Conservation (phyloP, 441 rosid genomes). For the Brassica balearica region DNA sequence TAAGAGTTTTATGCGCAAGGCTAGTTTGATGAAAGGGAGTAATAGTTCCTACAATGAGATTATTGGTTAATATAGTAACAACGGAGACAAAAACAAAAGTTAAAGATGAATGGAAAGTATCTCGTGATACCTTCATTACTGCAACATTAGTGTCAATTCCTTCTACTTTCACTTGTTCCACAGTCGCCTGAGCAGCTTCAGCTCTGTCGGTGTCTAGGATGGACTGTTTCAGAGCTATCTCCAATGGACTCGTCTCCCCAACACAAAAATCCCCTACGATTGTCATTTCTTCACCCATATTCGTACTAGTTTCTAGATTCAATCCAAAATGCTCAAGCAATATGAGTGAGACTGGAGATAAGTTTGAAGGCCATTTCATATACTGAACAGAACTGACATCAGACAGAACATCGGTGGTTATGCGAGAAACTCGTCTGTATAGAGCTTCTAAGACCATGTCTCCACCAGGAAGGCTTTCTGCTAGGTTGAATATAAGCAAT, state of each 20-base stretch:
- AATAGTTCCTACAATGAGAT: constrained; percentile 66
- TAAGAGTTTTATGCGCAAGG: constrained; percentile 50
- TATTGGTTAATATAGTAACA: constrained; percentile 10
- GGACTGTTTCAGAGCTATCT: constrained; percentile 75
- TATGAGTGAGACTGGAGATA: constrained; percentile 68
- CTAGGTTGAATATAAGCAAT: constrained; percentile 80
- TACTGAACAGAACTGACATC: constrained; percentile 47
- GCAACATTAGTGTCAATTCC: constrained; percentile 90
- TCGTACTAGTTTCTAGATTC: constrained; percentile 51
- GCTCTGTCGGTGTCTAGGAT: constrained; percentile 71
- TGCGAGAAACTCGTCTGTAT: constrained; percentile 60
- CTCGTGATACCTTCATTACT: constrained; percentile 73
- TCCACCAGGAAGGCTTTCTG: constrained; percentile 94
- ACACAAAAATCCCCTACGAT: constrained; percentile 69
- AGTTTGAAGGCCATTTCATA: constrained; percentile 54
- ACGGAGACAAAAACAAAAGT: not conserved
- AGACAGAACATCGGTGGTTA: constrained; percentile 47
- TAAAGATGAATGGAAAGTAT: constrained; percentile 18
- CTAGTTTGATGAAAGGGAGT: constrained; percentile 64
- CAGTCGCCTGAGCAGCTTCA: constrained; percentile 94
- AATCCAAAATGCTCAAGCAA: constrained; percentile 73
- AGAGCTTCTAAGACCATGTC: constrained; percentile 78
- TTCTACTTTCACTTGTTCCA: constrained; percentile 93
- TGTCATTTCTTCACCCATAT: constrained; percentile 51
- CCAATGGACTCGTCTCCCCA: constrained; percentile 85